Evolutionary conservation across 768 basidiomycete genomes (phyloP).

Genomic region (Phaffia australis): DNA sequence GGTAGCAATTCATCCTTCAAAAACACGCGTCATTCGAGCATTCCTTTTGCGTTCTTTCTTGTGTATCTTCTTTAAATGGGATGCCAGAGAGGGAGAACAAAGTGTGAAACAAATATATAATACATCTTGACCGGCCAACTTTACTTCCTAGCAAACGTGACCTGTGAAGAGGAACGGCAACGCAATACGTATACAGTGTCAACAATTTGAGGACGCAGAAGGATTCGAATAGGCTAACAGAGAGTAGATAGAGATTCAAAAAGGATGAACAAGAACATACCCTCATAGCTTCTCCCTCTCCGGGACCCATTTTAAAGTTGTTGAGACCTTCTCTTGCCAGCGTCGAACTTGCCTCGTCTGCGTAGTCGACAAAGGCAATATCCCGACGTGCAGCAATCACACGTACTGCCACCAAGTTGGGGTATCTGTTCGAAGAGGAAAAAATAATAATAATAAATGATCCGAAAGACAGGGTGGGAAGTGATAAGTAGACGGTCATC

Average conservation of each 20-base stretch:
- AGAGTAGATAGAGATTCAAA: background rate
- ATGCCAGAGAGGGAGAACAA: too few relatives aligned
- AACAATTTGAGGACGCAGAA: background rate
- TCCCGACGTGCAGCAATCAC: slow-evolving; percentile 94
- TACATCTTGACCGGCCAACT: background rate
- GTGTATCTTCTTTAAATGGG: too few relatives aligned
- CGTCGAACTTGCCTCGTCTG: slow-evolving; percentile 82
- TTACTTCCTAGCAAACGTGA: slow-evolving; percentile 35
- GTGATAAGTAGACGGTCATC: too few relatives aligned
- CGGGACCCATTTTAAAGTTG: slow-evolving; percentile 66
- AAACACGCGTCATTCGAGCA: too few relatives aligned
- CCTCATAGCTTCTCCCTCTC: slow-evolving; percentile 9
- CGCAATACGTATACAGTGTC: background rate
- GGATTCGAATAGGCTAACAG: background rate
- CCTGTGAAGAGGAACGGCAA: slow-evolving; percentile 18
- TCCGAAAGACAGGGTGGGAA: too few relatives aligned
- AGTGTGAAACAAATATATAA: too few relatives aligned
- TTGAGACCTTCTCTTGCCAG: slow-evolving; percentile 91
- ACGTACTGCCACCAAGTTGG: slow-evolving; percentile 92
- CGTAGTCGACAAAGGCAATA: slow-evolving; percentile 95
- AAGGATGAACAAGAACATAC: background rate
- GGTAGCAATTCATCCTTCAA: too few relatives aligned
- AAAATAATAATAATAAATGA: background rate
- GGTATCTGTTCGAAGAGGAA: slow-evolving; percentile 51
- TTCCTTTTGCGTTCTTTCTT: too few relatives aligned